Evolutionary conservation across 2,329 filamentous ascomycete genomes (phyloP), one percentile per base, ranked within the genome.

Genomic region (Penicillium sp.): DNA sequence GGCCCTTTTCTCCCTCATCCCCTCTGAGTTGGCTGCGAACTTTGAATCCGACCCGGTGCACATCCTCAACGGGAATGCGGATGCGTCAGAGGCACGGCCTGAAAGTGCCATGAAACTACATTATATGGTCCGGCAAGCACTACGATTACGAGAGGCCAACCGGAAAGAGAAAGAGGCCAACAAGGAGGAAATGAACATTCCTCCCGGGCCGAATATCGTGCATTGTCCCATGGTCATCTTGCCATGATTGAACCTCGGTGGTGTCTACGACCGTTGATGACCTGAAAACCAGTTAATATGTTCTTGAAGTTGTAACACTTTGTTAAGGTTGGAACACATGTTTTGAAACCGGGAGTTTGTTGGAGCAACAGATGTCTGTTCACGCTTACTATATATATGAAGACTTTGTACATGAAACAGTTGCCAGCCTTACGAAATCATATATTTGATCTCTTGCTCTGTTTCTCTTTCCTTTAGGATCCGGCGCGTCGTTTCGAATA

Each of bases 1-100:
- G 28, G 56, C 45, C 7, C 44, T 65, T n/a, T 65, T 66, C 46
- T 64, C 61, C 14, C 54, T 62, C 11, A 45, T 59, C 11, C 49
- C 57, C 11, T 37, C 49, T 6, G 40, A 42, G 26, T 29, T 56
- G 6, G 26, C 40, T 5, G 16, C 20, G 14, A 53, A 35, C 20
- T 54, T 56, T 41, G 50, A 54, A 24, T 42, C 47, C 16, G 51
- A 59, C 22, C 47, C 46, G 4, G 40, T 48, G n/a, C 46, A 48
- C 31, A 48, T 40, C 24, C 32, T 51, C 6, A 43, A 52, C 6
- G 44, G 44, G 14, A 37, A 31, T 9, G 40, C 35, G 4, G 40
- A 31, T 7, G 41, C 38, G 5, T 9, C 41, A 8, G 37, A 44
- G 10, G 29, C 22, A 38, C 44, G 58, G 37, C 49, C 57, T 36